Evolutionary conservation across 768 basidiomycete genomes (phyloP).

Genomic region (Gymnopilus junonius): DNA sequence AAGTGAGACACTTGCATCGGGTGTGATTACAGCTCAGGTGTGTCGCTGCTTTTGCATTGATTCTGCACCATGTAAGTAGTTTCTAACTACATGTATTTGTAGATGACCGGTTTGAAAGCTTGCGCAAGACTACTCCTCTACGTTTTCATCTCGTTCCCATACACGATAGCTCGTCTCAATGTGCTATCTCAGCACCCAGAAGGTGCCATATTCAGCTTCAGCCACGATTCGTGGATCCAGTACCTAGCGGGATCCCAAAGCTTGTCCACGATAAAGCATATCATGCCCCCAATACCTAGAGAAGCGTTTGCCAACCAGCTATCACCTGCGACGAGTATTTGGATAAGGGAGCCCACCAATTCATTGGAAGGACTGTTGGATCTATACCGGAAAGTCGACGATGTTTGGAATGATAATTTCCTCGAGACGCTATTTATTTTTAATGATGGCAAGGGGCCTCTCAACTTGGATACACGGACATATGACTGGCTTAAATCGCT

Average conservation of each 20-base stretch:
- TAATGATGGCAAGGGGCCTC: slow-evolving; percentile 27
- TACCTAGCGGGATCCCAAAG: slow-evolving; percentile 26
- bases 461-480: slow-evolving; percentile 29
- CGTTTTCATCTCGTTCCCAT: neutral
- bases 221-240: slow-evolving; percentile 5
- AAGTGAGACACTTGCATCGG: too few relatives aligned
- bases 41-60: too few relatives aligned
- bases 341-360: slow-evolving; percentile 26
- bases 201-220: slow-evolving; percentile 19
- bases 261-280: slow-evolving; percentile 11
- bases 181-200: slow-evolving; percentile 5
- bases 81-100: too few relatives aligned
- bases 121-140: neutral
- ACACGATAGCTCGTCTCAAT: neutral
- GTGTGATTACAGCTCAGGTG: neutral
- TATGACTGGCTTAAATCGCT: slow-evolving; percentile 30
- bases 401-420: slow-evolving; percentile 38
- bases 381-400: slow-evolving; percentile 30
- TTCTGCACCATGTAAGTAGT: too few relatives aligned
- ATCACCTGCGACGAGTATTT: slow-evolving; percentile 31
- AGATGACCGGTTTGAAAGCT: neutral
- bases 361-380: slow-evolving; percentile 31
- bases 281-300: neutral
- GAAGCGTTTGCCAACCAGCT: slow-evolving; percentile 5
- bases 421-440: slow-evolving; percentile 32